Evolutionary conservation across 1,284 basidiomycete species (phyloP).

Genomic region (Apiotrichum siamense): DNA sequence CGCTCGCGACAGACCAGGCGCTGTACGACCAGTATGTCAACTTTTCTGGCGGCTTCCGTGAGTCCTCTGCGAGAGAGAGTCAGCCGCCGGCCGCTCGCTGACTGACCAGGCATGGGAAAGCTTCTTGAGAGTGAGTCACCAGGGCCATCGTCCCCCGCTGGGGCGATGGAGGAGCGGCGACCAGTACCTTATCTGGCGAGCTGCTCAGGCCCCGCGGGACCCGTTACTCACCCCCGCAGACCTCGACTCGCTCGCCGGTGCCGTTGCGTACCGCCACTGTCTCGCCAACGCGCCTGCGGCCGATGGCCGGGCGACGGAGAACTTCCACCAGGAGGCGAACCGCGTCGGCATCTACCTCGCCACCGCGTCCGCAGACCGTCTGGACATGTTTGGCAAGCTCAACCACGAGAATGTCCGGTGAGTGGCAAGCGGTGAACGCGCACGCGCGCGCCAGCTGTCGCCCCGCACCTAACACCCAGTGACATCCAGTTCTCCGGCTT

Average conservation of each 20-base stretch:
- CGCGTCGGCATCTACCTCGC: conserved; percentile 71
- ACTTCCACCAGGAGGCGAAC: conserved; percentile 53
- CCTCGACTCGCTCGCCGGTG: conserved; percentile 72
- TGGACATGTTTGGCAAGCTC: conserved; percentile 46
- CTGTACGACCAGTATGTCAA: conserved; percentile 45
- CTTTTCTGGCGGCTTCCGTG: conserved; percentile 43
- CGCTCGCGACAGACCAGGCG: conserved; percentile 35
- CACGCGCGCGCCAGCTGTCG: too few relatives aligned
- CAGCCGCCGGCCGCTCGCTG: background rate
- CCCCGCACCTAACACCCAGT: conserved; percentile 54
- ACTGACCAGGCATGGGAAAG: conserved; percentile 44
- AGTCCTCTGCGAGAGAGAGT: conserved; percentile 14
- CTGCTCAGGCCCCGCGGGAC: too few relatives aligned
- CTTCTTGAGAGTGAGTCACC: conserved; percentile 41
- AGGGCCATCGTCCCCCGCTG: background rate
- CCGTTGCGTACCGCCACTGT: conserved; percentile 74
- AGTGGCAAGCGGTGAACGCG: too few relatives aligned
- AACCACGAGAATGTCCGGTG: conserved; percentile 47
- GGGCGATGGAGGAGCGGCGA: background rate
- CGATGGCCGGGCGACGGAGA: conserved; percentile 20
- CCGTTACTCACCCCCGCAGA: conserved; percentile 42
- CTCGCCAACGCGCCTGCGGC: conserved; percentile 40
- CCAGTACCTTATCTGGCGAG: too few relatives aligned
- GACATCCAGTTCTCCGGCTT: conserved; percentile 71
- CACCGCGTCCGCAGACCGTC: conserved; percentile 69